Evolutionary conservation across 139 green algal species (phyloP).

Genomic region (Picochlorum sp.): DNA sequence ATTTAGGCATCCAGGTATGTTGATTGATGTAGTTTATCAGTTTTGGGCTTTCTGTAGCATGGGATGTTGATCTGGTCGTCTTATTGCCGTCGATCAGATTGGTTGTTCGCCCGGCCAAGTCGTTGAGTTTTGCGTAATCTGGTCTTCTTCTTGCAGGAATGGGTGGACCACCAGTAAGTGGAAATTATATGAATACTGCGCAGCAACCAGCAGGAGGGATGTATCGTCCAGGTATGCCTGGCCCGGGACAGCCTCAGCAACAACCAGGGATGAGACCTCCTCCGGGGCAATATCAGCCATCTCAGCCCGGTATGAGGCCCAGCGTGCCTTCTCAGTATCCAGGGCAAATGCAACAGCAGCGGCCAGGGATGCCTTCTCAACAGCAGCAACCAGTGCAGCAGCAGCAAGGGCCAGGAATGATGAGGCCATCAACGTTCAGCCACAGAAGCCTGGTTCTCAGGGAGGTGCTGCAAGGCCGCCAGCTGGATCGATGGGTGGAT

Average conservation of each 20-base stretch:
- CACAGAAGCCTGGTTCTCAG: background rate
- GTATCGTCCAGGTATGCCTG: background rate
- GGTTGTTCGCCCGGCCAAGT: too few relatives aligned
- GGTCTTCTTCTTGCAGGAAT: too few relatives aligned
- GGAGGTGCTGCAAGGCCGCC: background rate
- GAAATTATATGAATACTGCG: too few relatives aligned
- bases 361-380: background rate
- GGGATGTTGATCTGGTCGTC: too few relatives aligned
- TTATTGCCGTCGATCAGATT: too few relatives aligned
- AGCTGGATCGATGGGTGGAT: background rate
- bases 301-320: constrained; percentile 1
- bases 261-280: constrained; percentile 3
- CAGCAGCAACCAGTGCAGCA: background rate
- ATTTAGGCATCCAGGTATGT: too few relatives aligned
- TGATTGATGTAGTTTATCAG: too few relatives aligned
- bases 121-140: too few relatives aligned
- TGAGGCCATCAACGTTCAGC: background rate
- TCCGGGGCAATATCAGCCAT: background rate
- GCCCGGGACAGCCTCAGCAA: background rate
- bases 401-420: background rate
- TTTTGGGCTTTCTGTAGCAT: too few relatives aligned
- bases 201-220: too few relatives aligned
- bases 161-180: too few relatives aligned
- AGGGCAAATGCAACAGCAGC: background rate
- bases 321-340: background rate